A percentile compares a stretch with the other conserved stretches of the same genome.
Conservation (phyloP, 2,329 filamentous ascomycete genomes). For the Acephala macrosclerotiorum region DNA sequence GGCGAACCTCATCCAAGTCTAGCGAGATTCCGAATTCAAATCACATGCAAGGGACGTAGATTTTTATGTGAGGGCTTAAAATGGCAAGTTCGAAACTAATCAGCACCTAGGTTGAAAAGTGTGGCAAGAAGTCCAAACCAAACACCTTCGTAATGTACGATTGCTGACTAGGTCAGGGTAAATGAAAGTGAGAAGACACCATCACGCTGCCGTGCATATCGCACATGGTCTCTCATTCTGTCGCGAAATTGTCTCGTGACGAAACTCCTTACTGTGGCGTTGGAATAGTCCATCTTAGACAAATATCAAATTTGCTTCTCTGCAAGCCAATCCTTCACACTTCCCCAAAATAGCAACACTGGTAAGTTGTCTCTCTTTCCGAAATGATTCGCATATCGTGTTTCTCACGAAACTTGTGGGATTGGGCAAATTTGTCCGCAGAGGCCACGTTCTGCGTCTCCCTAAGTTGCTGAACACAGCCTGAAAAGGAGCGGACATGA, state of each 20-base stretch:
- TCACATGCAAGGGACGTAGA: too few species aligned
- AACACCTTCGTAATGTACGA: too few species aligned
- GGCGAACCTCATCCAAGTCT: too few species aligned
- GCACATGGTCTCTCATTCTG: background rate
- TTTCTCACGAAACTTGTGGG: background rate
- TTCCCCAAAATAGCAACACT: background rate
- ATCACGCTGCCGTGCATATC: background rate
- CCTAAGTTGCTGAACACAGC: background rate
- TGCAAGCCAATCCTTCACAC: background rate
- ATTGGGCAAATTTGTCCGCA: background rate
- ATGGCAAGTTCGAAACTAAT: too few species aligned
- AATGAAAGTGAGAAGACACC: too few species aligned
- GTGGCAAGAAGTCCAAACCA: too few species aligned
- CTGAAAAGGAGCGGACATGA: background rate
- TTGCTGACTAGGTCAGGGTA: too few species aligned
- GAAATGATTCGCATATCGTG: background rate
- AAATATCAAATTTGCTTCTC: background rate
- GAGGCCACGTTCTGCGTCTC: background rate
- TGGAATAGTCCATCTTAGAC: background rate
- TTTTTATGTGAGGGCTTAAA: too few species aligned
- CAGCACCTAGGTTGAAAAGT: too few species aligned
- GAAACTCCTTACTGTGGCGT: background rate
- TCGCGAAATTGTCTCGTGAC: background rate
- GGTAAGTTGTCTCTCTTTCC: background rate
- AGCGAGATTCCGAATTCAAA: too few species aligned